Base-by-base conservation (phyloP, 331 rosid species). In the Acacia pycnantha region DNA sequence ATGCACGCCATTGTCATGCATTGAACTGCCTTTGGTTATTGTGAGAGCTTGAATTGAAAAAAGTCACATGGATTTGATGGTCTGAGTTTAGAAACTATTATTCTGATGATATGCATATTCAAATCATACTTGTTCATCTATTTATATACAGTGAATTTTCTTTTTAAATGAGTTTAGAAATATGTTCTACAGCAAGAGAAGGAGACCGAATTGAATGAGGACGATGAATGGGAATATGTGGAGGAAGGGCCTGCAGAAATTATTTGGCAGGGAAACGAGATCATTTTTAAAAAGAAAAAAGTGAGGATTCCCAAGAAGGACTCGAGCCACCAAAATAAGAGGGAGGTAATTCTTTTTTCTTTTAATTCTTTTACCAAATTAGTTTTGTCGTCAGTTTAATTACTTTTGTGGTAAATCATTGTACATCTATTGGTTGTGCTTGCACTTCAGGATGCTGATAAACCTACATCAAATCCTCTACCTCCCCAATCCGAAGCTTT, bases 231-330 rank as follows among this genome's bases (percentile, higher is more conserved):
- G 87, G 90, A 91, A 53, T 84, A 79, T 56, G 85, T 84, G 9
- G 95, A 90, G 47, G 94, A 89, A 35, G 97, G 96, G n/a, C 98
- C 92, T 19, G 90, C 98, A 1, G 90, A 90, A 88, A 87, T 95
- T 74, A 91, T 93, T 58, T 95, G 94, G 97, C 85, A 82, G 84
- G 99, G 98, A 82, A 92, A 95, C 10, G 97, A 92, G 86, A 95
- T 95, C 46, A 93, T 81, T 84, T 76, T 93, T 76, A 90, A 86
- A 86, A 95, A 90, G 92, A 95, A 92, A 77, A 88, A 53, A 74
- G 71, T 90, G 53, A 88, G 84, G 88, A 85, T 92, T 82, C 88
- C 88, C 5, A 89, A 81, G 88, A 89, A 75, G 68, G 72, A 66
- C 15, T 54, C 22, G 11, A 79, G 54, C 62, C 70, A 59, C 16